Base-by-base conservation (phyloP, 345 rosid genomes). In the Aurinia saxatilis region DNA sequence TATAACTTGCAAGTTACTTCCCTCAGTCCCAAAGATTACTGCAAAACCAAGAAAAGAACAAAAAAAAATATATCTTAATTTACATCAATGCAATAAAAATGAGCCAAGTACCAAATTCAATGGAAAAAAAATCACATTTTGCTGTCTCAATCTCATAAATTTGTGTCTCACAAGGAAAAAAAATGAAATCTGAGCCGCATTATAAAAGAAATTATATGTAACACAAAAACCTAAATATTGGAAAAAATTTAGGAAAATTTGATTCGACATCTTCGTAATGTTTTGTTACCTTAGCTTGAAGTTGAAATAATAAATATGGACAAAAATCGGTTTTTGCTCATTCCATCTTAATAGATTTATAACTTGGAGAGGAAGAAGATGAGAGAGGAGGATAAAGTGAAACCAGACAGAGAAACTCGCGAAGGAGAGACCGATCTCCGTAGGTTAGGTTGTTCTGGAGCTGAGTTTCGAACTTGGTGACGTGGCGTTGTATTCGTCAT, bases 1-100 rank as follows among this genome's bases (percentile, higher is more conserved):
- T n/a, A n/a, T n/a, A n/a, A n/a, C n/a, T 92, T 19, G 78, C 77
- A 79, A 77, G 59, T 49, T 46, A 48, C 34, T 61, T 56, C 42
- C 50, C 38, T 55, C 15, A 60, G 47, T 12, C 46, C 60, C 66
- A 16, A 13, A 49, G 29, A 41, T 21, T 66, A 57, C 77, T 57
- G 67, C 63, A 70, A 51, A 40, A 29, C 5, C 27, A 27, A 19
- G 11, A 0, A 23, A 23, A 27, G 14, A 41, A 12, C 30, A 40
- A 55, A 18, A 19, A 10, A 0, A 0, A 48, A 23, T n/a, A n/a
- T n/a, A n/a, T n/a, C n/a, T n/a, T n/a, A n/a, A n/a, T n/a, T n/a
- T n/a, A n/a, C n/a, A n/a, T n/a, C n/a, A n/a, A n/a, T n/a, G n/a
- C n/a, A n/a, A n/a, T n/a, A n/a, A n/a, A n/a, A n/a, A n/a, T n/a